Evolutionary conservation across 129 eudicot species (phyloP), one percentile per base, ranked within the genome.

Genomic region (Flaveria bidentis): DNA sequence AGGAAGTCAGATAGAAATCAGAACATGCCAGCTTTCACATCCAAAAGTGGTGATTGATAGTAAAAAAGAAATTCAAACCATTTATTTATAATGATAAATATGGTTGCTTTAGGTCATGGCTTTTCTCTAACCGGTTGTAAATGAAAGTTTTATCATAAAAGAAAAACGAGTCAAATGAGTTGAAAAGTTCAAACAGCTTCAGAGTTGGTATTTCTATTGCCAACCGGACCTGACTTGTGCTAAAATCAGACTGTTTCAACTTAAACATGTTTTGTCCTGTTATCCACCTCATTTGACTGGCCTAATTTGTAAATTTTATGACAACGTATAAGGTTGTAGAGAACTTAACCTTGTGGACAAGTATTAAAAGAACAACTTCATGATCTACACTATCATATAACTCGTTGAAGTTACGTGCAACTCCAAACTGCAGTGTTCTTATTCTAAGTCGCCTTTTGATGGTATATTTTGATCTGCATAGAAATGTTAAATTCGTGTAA

Each of bases 311-410:
- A 20, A 63, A 7, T 5, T 30, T 11, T 15, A 63, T 6, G 22
- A 30, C 15, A 16, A 30, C 16, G 46, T 63, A 63, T 33, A 63
- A 16, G 46, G 44, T 63, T 63, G 69, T 33, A 63, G 16, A 1
- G 22, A 33, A 16, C 69, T 30, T 63, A 28, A 91, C 99, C 99
- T 94, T 92, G 81, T 94, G 99, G 84, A 91, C 96, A 46, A 94
- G 96, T 57, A 94, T 83, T 26, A 97, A 91, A 30, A 94, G 93
- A 62, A 94, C 90, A 79, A 84, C 99, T 80, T 94, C 97, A 61
- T 90, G 88, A 83, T 91, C 96, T 46, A 94, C 97, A 72, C 90
- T 86, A 39, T 94, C 99, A 79, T 91, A 94, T 18, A 94, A 79
- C 72, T 94, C 99, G 63, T 87, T 91, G 52, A 94, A 88, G 81